These are phyloP conservation scores for Penicillium nordicum DNA, from an alignment of 2,329 filamentous ascomycete species.

Conservation along the genomic window DNA sequence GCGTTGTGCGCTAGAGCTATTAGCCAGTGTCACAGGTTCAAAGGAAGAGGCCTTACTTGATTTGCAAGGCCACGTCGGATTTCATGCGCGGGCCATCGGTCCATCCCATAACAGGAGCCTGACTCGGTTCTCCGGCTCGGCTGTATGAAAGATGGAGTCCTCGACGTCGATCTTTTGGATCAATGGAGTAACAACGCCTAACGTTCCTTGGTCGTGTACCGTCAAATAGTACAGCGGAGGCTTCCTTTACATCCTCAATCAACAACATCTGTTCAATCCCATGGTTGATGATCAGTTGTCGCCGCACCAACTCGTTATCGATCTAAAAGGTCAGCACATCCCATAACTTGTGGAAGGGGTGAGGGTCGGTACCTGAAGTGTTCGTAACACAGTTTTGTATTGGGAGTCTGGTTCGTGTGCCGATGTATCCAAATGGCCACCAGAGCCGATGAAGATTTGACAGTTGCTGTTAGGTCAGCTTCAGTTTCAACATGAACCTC, in stretches of 20 bases:
- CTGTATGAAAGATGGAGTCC: constrained; percentile 59
- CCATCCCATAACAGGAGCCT: constrained; percentile 54
- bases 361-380: constrained; percentile 55
- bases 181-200: constrained; percentile 61
- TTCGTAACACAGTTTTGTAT: constrained; percentile 74
- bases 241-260: constrained; percentile 65
- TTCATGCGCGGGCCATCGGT: constrained; percentile 67
- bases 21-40: background rate
- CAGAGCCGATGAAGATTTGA: constrained; percentile 63
- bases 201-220: constrained; percentile 65
- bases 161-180: constrained; percentile 60
- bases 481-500: background rate
- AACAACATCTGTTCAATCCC: constrained; percentile 81
- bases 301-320: constrained; percentile 71
- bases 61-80: constrained; percentile 67
- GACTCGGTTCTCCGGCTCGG: constrained; percentile 48
- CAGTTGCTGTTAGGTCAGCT: constrained; percentile 40
- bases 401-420: constrained; percentile 69
- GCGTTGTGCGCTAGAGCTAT: constrained; percentile 41
- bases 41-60: constrained; percentile 43
- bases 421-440: constrained; percentile 54
- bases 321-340: constrained; percentile 51
- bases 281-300: constrained; percentile 79
- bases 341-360: background rate
- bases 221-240: constrained; percentile 65